Base-by-base conservation (phyloP, 169 alveolate species). In the Eimeria tenella region DNA sequence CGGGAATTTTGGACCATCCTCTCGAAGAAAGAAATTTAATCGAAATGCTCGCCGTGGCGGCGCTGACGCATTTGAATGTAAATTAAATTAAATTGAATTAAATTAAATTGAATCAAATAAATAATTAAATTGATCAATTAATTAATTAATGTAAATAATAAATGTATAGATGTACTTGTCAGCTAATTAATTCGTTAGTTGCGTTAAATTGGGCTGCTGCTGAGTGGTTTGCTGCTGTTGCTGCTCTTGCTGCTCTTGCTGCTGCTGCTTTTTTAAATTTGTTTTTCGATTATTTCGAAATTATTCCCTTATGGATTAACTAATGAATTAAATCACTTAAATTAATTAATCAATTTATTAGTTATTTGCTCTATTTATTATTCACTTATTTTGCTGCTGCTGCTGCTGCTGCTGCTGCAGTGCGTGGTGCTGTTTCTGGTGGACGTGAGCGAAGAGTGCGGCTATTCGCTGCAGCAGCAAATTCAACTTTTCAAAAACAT, bases 41-140 rank as follows among this genome's bases (percentile, higher is more conserved):
- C 68, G 99, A 99, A 97, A 99, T 99, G 99, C 98, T 99, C 58
- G 99, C 99, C 13, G 98, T 99, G 49, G 99, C 99, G 25, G 99
- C 99, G 53, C 96, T 99, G 58, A 99, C 99, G 50, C 99, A 99
- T 97, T 97, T 99, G 75, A 58, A 58, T 58, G 10, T 58, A 58
- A 58, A 11, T 58, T 58, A 58, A 11, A 58, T 58, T 58, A 58
- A 58, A 58, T 58, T 58, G 0, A 58, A 11, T 58, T 58, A 58
- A 58, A 15, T 58, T 58, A 58, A 58, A 11, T 58, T 58, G 3
- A 58, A 11, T 58, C 3, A 58, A 11, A 11, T 58, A 1, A 58
- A 11, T 58, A 9, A 15, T 58, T 58, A 0, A 58, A 58, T 58
- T 58, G 0, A 58, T 11, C 0, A 58, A 58, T 58, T 58, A 58